These are phyloP conservation scores for Irpex sp. DNA, from an alignment of 1,284 basidiomycete species.

Conservation along the genomic window DNA sequence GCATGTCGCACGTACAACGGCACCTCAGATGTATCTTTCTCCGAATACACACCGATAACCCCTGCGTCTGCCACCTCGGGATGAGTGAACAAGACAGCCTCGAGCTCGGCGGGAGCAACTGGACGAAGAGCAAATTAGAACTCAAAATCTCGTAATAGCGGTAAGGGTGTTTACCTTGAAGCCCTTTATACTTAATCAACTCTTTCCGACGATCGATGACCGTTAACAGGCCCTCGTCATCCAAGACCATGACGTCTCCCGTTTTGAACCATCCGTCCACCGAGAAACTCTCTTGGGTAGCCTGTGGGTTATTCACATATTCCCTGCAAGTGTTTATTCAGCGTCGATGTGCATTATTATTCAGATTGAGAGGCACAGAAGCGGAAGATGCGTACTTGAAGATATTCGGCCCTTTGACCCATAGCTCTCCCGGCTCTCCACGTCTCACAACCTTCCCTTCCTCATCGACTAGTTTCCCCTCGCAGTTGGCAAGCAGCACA, in stretches of 20 bases:
- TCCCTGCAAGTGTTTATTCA: constrained; percentile 6
- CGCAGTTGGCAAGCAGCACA: constrained; percentile 50
- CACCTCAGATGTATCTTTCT: constrained; percentile 73
- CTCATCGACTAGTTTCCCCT: constrained; percentile 53
- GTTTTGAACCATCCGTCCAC: constrained; percentile 50
- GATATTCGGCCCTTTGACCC: constrained; percentile 21
- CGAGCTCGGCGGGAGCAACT: constrained; percentile 21
- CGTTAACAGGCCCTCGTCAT: constrained; percentile 38
- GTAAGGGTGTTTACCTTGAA: constrained; percentile 7
- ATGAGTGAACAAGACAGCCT: constrained; percentile 29
- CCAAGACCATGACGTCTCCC: constrained; percentile 46
- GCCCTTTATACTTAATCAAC: constrained; percentile 45
- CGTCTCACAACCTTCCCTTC: constrained; percentile 35
- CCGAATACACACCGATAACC: constrained; percentile 30
- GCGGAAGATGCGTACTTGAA: constrained; percentile 19
- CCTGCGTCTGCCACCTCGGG: constrained; percentile 31
- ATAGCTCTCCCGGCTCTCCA: constrained; percentile 23
- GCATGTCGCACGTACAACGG: constrained; percentile 56
- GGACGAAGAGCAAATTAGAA: background rate
- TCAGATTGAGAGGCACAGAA: background rate
- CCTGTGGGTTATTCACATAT: constrained; percentile 21
- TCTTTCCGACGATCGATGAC: constrained; percentile 45
- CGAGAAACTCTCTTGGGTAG: constrained; percentile 19
- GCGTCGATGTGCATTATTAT: background rate
- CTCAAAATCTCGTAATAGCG: background rate